Evolutionary conservation across 2,329 filamentous ascomycete species (phyloP), one percentile per base, ranked within the genome.

Genomic region (Sporothrix luriei): DNA sequence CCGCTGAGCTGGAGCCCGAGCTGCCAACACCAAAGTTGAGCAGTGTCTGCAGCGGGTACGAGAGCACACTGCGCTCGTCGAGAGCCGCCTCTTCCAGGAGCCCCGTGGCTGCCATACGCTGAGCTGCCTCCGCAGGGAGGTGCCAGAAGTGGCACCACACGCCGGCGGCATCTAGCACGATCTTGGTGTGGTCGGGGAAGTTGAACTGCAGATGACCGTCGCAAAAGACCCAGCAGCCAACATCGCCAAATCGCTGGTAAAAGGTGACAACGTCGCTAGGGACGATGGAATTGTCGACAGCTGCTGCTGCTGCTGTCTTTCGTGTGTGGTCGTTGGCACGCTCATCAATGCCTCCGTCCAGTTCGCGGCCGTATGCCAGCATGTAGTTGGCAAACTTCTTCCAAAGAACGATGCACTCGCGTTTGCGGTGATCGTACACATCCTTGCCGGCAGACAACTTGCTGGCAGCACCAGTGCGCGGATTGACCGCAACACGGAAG

Each of bases 111-210:
- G 86, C 83, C 13, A 94, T 85, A 51, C 88, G 85, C 73, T 87
- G 82, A 2, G 90, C 88, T 0, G 91, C 91, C 70, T 90, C 87
- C n/a, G 87, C 82, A 0, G 90, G 87, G 24, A 94, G 86, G 75
- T 92, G 90, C 81, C 91, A 91, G 76, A 93, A 92, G 76, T 92
- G 90, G 74, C 91, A 90, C 84, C 88, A 90, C 1, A 85, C 87
- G n/a, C 90, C 91, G 40, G 90, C 87, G 0, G 89, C 82, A 70
- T 92, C 91, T 33, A 95, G 81, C 14, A 94, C 90, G 68, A 95
- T 86, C 80, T 95, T 95, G 71, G 92, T 94, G 78, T 95, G 92
- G 74, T 95, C 92, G 2, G 92, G 91, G 78, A 95, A 95, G 80
- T 95, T 94, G 80, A 94, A 91, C 86, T 93, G 69, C 73, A 94